Conservation (phyloP, 306 rosid species). For the Arachis stenosperma region DNA sequence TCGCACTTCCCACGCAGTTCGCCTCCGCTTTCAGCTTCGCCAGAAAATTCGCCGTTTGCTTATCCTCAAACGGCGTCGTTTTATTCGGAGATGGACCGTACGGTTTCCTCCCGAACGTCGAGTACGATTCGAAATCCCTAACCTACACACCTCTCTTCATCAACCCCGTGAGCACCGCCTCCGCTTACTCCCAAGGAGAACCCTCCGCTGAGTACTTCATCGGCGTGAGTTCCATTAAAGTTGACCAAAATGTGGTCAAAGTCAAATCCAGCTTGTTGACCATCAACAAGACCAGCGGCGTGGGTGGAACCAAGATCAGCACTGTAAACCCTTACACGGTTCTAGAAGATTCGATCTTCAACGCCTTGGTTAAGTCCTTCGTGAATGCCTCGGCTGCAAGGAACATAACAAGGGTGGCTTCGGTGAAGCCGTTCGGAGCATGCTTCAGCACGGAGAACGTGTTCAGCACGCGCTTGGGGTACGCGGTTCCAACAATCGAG, state of each 20-base stretch:
- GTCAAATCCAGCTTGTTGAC: constrained; percentile 33
- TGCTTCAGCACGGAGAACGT: constrained; percentile 41
- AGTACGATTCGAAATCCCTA: constrained; percentile 34
- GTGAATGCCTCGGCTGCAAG: constrained; percentile 34
- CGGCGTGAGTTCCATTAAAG: constrained; percentile 35
- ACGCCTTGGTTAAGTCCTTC: constrained; percentile 15
- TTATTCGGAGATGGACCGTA: not conserved
- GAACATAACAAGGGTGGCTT: constrained; percentile 34
- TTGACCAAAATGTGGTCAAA: constrained; percentile 33
- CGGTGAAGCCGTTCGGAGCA: constrained; percentile 44
- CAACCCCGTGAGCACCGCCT: constrained; percentile 38
- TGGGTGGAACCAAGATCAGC: constrained; percentile 52
- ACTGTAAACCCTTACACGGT: constrained; percentile 40
- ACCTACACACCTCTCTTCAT: constrained; percentile 45
- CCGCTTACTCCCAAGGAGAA: constrained; percentile 40
- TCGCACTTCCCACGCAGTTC: not conserved
- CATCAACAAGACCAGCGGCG: constrained; percentile 33
- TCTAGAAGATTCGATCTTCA: constrained; percentile 38
- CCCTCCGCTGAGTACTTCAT: constrained; percentile 58
- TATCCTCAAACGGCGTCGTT: not conserved
- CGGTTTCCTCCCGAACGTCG: not conserved
- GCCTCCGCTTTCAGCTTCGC: not conserved
- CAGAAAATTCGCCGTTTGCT: not conserved
- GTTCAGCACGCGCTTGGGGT: constrained; percentile 43
- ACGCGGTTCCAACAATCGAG: constrained; percentile 56